A percentile compares a stretch with the other conserved stretches of the same genome.
Evolutionary conservation across 2,329 filamentous ascomycete species (phyloP).

Genomic region (Hypoxylon sp.): DNA sequence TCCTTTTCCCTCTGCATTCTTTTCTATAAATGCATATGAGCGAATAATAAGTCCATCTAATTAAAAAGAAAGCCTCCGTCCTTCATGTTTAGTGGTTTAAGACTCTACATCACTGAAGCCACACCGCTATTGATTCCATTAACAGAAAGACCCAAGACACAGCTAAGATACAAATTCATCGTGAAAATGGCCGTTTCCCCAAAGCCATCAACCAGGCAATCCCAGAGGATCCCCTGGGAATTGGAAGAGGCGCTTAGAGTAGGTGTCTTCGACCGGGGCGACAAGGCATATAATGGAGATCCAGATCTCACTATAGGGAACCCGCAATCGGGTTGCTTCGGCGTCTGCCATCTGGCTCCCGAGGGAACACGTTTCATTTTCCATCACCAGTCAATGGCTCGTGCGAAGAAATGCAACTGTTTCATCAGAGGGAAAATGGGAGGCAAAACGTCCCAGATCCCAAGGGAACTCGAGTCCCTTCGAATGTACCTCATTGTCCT

Average conservation of each 20-base stretch:
- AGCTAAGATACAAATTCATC: neutral
- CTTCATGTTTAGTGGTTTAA: neutral
- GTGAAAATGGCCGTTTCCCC: slow-evolving; percentile 14
- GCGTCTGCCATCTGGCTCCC: slow-evolving; percentile 13
- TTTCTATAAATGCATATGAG: neutral
- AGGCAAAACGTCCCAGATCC: slow-evolving; percentile 14
- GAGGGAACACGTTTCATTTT: slow-evolving; percentile 29
- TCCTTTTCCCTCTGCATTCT: neutral
- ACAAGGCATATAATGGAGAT: neutral
- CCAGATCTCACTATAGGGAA: slow-evolving; percentile 38
- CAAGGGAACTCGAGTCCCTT: slow-evolving; percentile 17
- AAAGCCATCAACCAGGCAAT: neutral
- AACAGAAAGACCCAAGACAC: neutral
- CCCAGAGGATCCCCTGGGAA: slow-evolving; percentile 11
- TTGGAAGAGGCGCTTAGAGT: slow-evolving; percentile 29
- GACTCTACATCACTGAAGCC: neutral
- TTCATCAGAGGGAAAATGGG: slow-evolving; percentile 5
- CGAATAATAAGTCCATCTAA: neutral
- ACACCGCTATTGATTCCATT: neutral
- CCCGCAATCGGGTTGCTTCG: slow-evolving; percentile 28
- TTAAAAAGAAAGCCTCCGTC: neutral
- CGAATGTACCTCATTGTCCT: slow-evolving; percentile 28
- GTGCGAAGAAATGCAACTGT: slow-evolving; percentile 14
- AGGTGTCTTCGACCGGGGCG: slow-evolving; percentile 20
- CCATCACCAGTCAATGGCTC: slow-evolving; percentile 18